phyloP scores from a whole-genome alignment of 257 asterid genomes.

The Linaria vulgaris region DNA sequence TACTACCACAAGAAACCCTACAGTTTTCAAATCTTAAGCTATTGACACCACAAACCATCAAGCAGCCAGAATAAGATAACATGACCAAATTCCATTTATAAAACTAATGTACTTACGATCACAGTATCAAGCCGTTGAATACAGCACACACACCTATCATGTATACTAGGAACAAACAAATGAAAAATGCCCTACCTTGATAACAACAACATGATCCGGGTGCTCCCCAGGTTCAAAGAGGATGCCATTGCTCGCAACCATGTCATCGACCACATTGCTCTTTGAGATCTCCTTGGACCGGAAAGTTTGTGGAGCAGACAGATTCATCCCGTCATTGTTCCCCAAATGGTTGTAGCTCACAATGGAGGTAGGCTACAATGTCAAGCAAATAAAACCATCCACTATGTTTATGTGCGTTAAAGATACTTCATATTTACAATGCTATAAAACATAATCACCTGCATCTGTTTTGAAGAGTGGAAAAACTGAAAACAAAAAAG shows the following conservation, averaged over 20 bases:
- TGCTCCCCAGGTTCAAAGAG: conserved; percentile 97
- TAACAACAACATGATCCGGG: conserved; percentile 96
- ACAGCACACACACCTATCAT: too few species aligned
- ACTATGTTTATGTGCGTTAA: not conserved
- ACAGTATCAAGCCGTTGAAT: too few species aligned
- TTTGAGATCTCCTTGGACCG: conserved; percentile 97
- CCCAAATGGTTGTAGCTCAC: conserved; percentile 99
- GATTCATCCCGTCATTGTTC: conserved; percentile 96
- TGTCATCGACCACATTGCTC: conserved; percentile 97
- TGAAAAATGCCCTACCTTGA: conserved; percentile 54
- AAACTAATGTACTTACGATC: too few species aligned
- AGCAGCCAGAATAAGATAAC: too few species aligned
- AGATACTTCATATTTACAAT: not conserved
- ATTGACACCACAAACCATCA: too few species aligned
- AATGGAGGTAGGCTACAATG: conserved; percentile 82
- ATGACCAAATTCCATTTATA: too few species aligned
- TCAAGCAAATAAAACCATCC: conserved; percentile 8
- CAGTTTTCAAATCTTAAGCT: too few species aligned
- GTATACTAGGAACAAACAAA: not conserved
- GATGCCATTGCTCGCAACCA: conserved; percentile 97
- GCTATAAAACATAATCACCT: not conserved
- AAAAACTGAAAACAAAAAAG: not conserved
- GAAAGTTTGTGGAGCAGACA: conserved; percentile 96
- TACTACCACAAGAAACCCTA: too few species aligned
- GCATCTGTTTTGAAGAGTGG: not conserved